phyloP scores from a whole-genome alignment of 306 rosid species.

The Dalbergia cochinchinensis region DNA sequence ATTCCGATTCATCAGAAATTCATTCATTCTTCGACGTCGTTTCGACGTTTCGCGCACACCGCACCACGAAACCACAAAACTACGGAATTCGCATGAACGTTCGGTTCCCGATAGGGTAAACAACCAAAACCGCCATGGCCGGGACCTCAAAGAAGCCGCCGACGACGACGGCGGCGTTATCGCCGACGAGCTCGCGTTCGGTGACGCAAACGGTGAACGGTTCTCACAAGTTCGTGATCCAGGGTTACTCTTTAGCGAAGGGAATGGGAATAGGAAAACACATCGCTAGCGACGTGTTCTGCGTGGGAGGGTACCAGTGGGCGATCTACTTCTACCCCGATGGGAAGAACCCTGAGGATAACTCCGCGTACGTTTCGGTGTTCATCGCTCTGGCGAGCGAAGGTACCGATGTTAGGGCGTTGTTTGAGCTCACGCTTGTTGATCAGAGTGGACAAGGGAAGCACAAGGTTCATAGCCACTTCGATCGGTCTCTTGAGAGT shows the following conservation, averaged over 20 bases:
- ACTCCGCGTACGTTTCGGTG: conserved; percentile 80
- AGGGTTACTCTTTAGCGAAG: conserved; percentile 82
- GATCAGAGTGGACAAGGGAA: conserved; percentile 82
- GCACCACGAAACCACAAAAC: too few species aligned
- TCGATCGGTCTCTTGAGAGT: conserved; percentile 84
- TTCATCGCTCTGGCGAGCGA: conserved; percentile 87
- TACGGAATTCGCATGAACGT: not conserved
- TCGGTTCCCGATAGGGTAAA: not conserved
- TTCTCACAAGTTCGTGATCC: conserved; percentile 82
- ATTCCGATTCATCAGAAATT: not conserved
- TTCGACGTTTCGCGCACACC: not conserved
- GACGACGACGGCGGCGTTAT: conserved; percentile 3
- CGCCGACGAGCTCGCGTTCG: conserved; percentile 75
- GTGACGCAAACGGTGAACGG: conserved; percentile 86
- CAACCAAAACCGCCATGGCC: conserved; percentile 34
- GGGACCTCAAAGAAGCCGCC: conserved; percentile 11
- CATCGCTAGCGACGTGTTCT: conserved; percentile 81
- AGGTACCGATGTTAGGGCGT: conserved; percentile 84
- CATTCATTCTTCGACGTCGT: conserved; percentile 13
- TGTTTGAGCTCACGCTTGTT: conserved; percentile 84
- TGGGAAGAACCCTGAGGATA: conserved; percentile 87
- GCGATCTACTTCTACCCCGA: conserved; percentile 93
- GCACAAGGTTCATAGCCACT: conserved; percentile 86
- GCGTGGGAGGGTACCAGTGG: conserved; percentile 85
- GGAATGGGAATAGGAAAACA: conserved; percentile 91